Evolutionary conservation across 441 rosid species (phyloP), one percentile per base, ranked within the genome.

Genomic region (Adansonia madagascariensis): DNA sequence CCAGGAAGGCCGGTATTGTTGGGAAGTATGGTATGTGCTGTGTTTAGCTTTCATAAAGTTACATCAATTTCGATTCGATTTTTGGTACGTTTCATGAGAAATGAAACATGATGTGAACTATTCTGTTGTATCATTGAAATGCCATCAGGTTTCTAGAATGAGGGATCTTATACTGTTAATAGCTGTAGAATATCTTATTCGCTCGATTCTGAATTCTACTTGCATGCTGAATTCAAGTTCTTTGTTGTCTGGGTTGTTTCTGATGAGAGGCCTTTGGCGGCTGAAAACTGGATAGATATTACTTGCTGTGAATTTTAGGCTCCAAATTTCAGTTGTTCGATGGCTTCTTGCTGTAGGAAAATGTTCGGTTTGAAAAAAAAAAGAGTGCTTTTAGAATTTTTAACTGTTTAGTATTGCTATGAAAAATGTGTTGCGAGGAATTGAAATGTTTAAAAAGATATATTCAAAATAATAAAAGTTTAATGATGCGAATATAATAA

Each of bases 1-100:
- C 92, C 67, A 88, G 86, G 91, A 89, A 89, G 89, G 92, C 87
- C 0, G 89, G 89, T 39, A 88, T 87, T 61, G 88, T 87, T 2
- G 89, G 91, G 9, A 89, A 88, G 61, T 88, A 85, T 75, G 91
- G 91, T 88, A 80, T 10, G 88, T 78, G 60, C 56, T 14, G 39
- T 11, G 39, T 46, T 22, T 68, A 35, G 4, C 39, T 35, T 35
- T 35, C 39, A 35, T 35, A 35, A 35, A 35, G 39, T 35, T 35
- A 35, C 39, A 35, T 35, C 39, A 35, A 35, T 35, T 35, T 35
- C 39, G 59, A 15, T 67, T 46, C 55, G 6, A 46, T 17, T 65
- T 66, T 66, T 9, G 35, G n/a, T 10, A 43, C 11, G 4, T 66
- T 11, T 18, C 15, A 67, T 10, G 71, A 67, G 71, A 18, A 1